A percentile compares a stretch with the other conserved stretches of the same genome.
These are phyloP conservation scores for Biscogniauxia sp. DNA, from an alignment of 2,329 filamentous ascomycete genomes.

Conservation along the genomic window DNA sequence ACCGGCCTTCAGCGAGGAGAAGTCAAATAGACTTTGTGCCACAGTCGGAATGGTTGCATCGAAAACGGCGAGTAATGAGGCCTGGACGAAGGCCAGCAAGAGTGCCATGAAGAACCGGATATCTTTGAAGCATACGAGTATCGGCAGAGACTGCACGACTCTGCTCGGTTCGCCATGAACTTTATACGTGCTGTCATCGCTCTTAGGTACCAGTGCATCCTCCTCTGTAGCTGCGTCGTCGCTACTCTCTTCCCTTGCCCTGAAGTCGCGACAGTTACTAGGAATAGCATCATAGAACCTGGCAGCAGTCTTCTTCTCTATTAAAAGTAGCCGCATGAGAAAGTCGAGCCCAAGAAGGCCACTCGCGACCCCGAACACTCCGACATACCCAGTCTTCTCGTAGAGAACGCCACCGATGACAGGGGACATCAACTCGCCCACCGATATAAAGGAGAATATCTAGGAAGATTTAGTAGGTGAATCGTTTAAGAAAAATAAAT, in stretches of 20 bases:
- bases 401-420: constrained; percentile 61
- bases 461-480: constrained; percentile 13
- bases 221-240: constrained; percentile 34
- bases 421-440: constrained; percentile 56
- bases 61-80: constrained; percentile 36
- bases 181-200: constrained; percentile 37
- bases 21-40: constrained; percentile 35
- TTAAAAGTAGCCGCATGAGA: constrained; percentile 55
- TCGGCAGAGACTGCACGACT: constrained; percentile 42
- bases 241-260: constrained; percentile 16
- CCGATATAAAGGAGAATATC: constrained; percentile 58
- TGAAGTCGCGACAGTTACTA: constrained; percentile 14
- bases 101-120: constrained; percentile 40
- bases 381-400: constrained; percentile 53
- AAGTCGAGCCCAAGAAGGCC: constrained; percentile 57
- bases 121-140: constrained; percentile 43
- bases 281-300: constrained; percentile 35
- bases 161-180: constrained; percentile 39
- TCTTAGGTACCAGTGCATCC: constrained; percentile 38
- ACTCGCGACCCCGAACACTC: constrained; percentile 57
- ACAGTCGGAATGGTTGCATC: constrained; percentile 40
- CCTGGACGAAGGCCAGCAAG: constrained; percentile 42
- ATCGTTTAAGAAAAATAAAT: not conserved
- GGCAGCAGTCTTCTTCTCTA: constrained; percentile 60
- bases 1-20: constrained; percentile 36